These are phyloP conservation scores for Pleurotus citrinopileatus DNA, from an alignment of 768 basidiomycete genomes.

Conservation along the genomic window DNA sequence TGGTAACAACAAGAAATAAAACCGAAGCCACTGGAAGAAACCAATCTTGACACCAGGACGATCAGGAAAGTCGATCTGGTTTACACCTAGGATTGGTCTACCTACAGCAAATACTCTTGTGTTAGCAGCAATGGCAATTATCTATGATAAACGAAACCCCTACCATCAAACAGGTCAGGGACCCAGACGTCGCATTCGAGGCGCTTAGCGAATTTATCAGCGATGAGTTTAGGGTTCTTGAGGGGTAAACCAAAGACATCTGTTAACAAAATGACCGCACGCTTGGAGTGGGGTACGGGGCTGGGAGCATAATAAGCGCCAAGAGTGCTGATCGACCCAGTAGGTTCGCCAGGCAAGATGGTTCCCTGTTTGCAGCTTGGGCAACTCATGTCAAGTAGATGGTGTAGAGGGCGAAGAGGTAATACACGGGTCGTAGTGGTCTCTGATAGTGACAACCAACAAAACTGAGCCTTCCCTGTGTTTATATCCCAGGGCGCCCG, in stretches of 20 bases:
- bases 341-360: slow-evolving; percentile 43
- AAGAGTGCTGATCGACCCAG: slow-evolving; percentile 34
- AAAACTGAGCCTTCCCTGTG: too few species aligned
- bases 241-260: slow-evolving; percentile 56
- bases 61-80: slow-evolving; percentile 24
- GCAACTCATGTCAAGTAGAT: slow-evolving; percentile 3
- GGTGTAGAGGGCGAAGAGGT: too few species aligned
- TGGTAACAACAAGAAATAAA: slow-evolving; percentile 22
- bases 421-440: too few species aligned
- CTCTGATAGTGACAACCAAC: too few species aligned
- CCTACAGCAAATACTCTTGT: slow-evolving; percentile 17
- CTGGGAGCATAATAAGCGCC: slow-evolving; percentile 44
- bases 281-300: slow-evolving; percentile 23
- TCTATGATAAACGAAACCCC: slow-evolving; percentile 14
- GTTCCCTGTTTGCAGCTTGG: slow-evolving; percentile 4
- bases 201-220: slow-evolving; percentile 46
- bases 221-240: slow-evolving; percentile 53
- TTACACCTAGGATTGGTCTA: slow-evolving; percentile 24
- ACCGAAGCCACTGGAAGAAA: slow-evolving; percentile 24
- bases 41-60: slow-evolving; percentile 29
- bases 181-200: slow-evolving; percentile 61
- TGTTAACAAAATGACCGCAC: slow-evolving; percentile 50
- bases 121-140: background rate
- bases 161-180: slow-evolving; percentile 59
- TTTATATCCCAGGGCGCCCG: too few species aligned